Conservation (phyloP, 768 basidiomycete species). For the Russula griseocarnosa region DNA sequence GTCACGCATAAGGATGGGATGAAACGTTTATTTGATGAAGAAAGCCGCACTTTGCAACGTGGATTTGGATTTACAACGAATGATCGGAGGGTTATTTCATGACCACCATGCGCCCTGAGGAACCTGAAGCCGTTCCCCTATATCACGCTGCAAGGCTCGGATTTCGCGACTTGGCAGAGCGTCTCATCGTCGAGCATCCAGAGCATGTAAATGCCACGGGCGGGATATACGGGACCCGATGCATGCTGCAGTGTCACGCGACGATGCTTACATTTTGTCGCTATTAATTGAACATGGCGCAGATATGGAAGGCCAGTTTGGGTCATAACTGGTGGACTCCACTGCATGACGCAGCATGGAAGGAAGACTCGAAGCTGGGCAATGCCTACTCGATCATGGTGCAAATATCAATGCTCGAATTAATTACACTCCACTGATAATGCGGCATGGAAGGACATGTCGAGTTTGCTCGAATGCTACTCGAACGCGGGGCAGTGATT, state of each 20-base stretch:
- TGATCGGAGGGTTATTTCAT: background rate
- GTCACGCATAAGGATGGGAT: background rate
- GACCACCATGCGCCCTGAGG: background rate
- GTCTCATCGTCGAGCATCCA: background rate
- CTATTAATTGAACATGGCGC: background rate
- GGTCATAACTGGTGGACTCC: background rate
- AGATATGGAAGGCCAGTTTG: background rate
- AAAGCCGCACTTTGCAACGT: background rate
- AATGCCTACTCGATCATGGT: background rate
- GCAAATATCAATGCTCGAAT: background rate
- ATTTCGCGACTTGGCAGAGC: background rate
- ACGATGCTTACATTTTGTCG: background rate
- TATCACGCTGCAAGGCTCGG: background rate
- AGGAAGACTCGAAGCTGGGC: background rate
- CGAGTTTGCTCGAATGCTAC: background rate
- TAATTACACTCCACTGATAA: background rate
- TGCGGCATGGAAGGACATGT: background rate
- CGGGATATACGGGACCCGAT: background rate
- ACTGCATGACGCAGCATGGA: background rate
- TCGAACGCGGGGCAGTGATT: background rate
- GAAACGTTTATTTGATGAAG: background rate
- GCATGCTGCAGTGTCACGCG: background rate
- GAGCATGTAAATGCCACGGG: background rate
- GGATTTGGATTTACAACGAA: conserved; percentile 2
- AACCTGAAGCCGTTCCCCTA: background rate